Evolutionary conservation across 257 asterid genomes (phyloP), one percentile per base, ranked within the genome.

Genomic region (Paulownia fortunei): DNA sequence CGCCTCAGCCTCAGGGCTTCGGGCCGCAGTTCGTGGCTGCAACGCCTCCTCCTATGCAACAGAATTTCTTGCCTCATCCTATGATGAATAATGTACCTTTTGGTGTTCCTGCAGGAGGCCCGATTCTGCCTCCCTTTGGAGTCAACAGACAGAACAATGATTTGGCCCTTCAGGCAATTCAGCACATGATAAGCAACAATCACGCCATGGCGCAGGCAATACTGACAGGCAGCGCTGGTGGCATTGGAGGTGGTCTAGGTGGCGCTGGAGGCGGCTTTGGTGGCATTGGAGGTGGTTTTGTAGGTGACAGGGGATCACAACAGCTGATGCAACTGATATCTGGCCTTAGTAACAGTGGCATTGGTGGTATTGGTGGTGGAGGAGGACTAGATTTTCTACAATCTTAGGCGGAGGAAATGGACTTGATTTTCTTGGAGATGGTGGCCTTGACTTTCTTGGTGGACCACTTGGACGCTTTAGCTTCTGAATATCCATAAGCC

Each of bases 361-460:
- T 23, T 8, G 62, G 65, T 69, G 27, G 68, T 41, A 10, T 59
- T 23, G 78, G 83, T 16, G 86, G 75, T 5, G 85, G 86, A 12
- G 83, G 82, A 46, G 86, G 83, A 46, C 10, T 74, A 19, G 83
- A 83, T 54, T 18, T 76, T 18, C 24, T 82, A 67, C 90, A 88
- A 49, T 64, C 84, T 18, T 81, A 72, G 86, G 87, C 8, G 87
- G 88, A 36, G 83, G 82, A 6, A 55, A 59, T 27, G 82, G 72
- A 15, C 55, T 81, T 2, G 89, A 78, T 68, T 61, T 86, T 32
- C 77, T 74, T 26, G 81, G 86, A 9, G 87, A 75, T 2, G 88
- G 88, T 47, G 86, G 81, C 6, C 72, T 84, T 3, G 85, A 83
- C 52, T 37, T 80, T 71, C 81, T 88, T 39, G 89, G 91, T 51